Base-by-base conservation (phyloP, 805 yeast genomes). In the Myxozyma neotropica region DNA sequence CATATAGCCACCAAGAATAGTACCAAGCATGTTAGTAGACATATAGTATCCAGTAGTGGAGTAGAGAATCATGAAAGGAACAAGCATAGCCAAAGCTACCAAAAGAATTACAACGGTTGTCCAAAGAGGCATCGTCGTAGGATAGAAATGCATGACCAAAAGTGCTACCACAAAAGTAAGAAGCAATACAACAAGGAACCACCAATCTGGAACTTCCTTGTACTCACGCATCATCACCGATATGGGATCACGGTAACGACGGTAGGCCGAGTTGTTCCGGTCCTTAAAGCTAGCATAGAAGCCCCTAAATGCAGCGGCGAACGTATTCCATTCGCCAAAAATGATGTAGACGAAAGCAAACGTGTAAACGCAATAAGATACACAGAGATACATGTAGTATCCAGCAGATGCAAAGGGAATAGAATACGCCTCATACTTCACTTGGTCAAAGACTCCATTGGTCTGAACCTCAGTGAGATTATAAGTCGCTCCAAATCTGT, bases 151-250 rank as follows among this genome's bases (percentile, higher is more conserved):
- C 46, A 79, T 69, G 33, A 75, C 69, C 10, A 75, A 76, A 23
- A 55, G 29, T 17, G 56, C 53, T 15, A 40, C 44, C 2, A 35
- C 70, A 55, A 70, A 78, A 72, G 79, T 72, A 48, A 80, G 72
- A 1, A 75, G 61, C 5, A 83, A 74, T 24, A 85, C 75, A 8
- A 75, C 63, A 15, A 82, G 54, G 44, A 81, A 86, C 89, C 90
- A 85, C 85, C 86, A 83, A 64, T 83, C 87, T 1, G 94, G 94
- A 23, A 85, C 89, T 64, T 86, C 90, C 43, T 79, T 79, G 71
- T 86, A 86, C 57, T 72, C 74, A 43, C 67, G 69, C 83, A 82
- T 83, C 66, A 82, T 77, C 59, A 85, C 79, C 10, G 88, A 76
- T 55, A 84, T 5, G 2, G 62, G 55, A 42, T 60, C 64, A 8